Evolutionary conservation across 768 basidiomycete species (phyloP).

Genomic region (Russula emetica): DNA sequence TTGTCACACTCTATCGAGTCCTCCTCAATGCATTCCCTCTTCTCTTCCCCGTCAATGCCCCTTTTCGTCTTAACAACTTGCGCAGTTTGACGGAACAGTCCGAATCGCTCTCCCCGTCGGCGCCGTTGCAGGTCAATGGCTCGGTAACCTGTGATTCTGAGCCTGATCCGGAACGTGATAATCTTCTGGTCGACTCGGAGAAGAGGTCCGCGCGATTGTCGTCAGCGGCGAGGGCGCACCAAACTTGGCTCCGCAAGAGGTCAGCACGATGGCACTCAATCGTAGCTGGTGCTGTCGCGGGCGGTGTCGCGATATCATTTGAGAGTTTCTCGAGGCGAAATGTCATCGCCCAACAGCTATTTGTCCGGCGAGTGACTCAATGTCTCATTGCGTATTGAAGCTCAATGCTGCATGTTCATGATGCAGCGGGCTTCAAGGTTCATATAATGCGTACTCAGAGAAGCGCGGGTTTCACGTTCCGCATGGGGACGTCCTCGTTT

Average conservation of each 20-base stretch:
- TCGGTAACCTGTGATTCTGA: slow-evolving; percentile 28
- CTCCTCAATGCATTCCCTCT: slow-evolving; percentile 75
- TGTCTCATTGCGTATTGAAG: background rate
- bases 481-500: slow-evolving; percentile 78
- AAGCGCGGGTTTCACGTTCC: slow-evolving; percentile 68
- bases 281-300: slow-evolving; percentile 71
- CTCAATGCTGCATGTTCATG: background rate
- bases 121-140: slow-evolving; percentile 9
- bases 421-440: slow-evolving; percentile 79
- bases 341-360: slow-evolving; percentile 79
- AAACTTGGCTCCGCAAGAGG: slow-evolving; percentile 58
- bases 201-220: slow-evolving; percentile 52
- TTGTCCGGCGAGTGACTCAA: slow-evolving; percentile 62
- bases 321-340: slow-evolving; percentile 64
- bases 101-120: background rate
- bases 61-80: slow-evolving; percentile 27
- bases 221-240: slow-evolving; percentile 57
- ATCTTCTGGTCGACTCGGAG: background rate
- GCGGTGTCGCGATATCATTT: slow-evolving; percentile 68
- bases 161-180: slow-evolving; percentile 21
- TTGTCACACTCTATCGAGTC: slow-evolving; percentile 74
- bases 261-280: slow-evolving; percentile 77
- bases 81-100: slow-evolving; percentile 13
- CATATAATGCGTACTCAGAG: slow-evolving; percentile 73
- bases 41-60: slow-evolving; percentile 43